These are phyloP conservation scores for Cucurbita ficifolia DNA, from an alignment of 306 rosid species.

Conservation along the genomic window DNA sequence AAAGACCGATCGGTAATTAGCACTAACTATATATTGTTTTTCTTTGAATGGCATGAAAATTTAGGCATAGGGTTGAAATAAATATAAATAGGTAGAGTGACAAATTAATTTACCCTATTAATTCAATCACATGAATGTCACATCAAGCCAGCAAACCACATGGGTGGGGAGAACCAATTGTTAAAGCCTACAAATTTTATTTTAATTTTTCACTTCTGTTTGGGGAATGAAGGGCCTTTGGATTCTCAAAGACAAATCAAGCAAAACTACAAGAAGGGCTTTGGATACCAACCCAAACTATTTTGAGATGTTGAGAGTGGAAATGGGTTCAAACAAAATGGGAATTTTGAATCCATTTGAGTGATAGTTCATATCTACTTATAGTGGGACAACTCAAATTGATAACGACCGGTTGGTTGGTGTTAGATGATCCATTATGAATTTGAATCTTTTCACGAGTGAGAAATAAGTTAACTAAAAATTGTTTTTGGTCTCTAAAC, in stretches of 20 bases:
- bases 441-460: too few species aligned
- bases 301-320: not conserved
- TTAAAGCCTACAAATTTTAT: constrained; percentile 7
- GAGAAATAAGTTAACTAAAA: too few species aligned
- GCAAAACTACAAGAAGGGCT: not conserved
- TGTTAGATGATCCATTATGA: too few species aligned
- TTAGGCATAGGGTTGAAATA: not conserved
- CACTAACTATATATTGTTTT: too few species aligned
- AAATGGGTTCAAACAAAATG: not conserved
- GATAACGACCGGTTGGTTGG: not conserved
- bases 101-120: not conserved
- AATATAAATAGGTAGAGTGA: not conserved
- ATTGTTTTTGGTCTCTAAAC: too few species aligned
- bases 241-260: not conserved
- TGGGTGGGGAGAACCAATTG: constrained; percentile 26
- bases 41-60: not conserved
- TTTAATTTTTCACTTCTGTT: not conserved
- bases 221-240: not conserved
- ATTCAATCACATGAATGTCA: constrained; percentile 20
- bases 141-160: constrained; percentile 18
- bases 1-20: too few species aligned
- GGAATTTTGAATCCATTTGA: not conserved
- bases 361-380: not conserved
- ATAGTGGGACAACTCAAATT: not conserved
- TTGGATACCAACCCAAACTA: not conserved